These are phyloP conservation scores for Plasmodium reichenowi DNA, from an alignment of 169 alveolate genomes.

Conservation along the genomic window DNA sequence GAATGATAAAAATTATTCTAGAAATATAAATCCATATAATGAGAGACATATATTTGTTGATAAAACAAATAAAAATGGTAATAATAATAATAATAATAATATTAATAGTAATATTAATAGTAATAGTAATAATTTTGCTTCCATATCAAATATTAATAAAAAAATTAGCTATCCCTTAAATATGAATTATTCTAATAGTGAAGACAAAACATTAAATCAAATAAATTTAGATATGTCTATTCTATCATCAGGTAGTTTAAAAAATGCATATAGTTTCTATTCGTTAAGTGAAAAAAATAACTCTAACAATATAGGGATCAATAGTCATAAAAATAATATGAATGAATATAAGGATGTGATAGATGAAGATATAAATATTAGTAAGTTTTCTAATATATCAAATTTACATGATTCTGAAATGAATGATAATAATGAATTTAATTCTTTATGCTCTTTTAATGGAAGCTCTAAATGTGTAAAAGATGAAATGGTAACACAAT, in stretches of 20 bases:
- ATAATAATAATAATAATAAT: too few relatives aligned
- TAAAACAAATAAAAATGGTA: too few relatives aligned
- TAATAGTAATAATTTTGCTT: too few relatives aligned
- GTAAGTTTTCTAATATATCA: slow-evolving; percentile 11
- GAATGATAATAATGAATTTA: slow-evolving; percentile 7
- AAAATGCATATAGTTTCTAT: slow-evolving; percentile 38
- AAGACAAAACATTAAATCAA: background rate
- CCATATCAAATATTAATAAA: too few relatives aligned
- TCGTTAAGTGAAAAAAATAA: slow-evolving; percentile 32
- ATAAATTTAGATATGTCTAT: slow-evolving; percentile 18
- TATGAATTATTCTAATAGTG: background rate
- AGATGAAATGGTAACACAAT: too few relatives aligned
- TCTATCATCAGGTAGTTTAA: slow-evolving; percentile 20
- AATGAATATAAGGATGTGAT: too few relatives aligned
- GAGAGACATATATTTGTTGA: too few relatives aligned
- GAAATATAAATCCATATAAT: background rate
- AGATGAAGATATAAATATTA: slow-evolving; percentile 1
- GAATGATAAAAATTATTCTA: background rate
- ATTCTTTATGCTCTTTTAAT: slow-evolving; percentile 19
- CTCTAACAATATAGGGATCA: slow-evolving; percentile 1
- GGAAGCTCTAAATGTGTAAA: background rate
- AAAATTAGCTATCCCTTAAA: background rate
- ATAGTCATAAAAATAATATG: slow-evolving; percentile 1
- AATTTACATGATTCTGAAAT: slow-evolving; percentile 19
- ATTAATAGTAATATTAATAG: too few relatives aligned